Percentiles rank a stretch among this genome's conserved stretches.
Evolutionary conservation across 2,329 filamentous ascomycete genomes (phyloP).

Genomic region (Colletotrichum simmondsii): DNA sequence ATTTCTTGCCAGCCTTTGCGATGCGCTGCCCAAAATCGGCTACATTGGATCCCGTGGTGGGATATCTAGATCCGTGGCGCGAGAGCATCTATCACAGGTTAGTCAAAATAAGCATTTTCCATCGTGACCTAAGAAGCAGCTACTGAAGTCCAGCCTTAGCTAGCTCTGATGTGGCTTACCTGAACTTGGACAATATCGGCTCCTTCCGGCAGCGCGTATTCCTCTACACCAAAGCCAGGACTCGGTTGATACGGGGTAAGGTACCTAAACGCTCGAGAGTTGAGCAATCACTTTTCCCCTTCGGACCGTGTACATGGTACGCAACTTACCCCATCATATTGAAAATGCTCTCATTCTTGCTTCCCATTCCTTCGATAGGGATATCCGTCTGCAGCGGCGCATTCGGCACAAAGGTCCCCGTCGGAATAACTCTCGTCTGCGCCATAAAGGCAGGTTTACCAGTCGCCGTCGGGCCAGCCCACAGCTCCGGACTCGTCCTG

Average conservation of each 20-base stretch:
- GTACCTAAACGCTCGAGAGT: constrained; percentile 46
- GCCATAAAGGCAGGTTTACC: constrained; percentile 77
- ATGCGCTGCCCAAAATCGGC: constrained; percentile 67
- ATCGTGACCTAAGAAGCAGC: background rate
- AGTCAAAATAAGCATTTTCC: background rate
- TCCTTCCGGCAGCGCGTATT: constrained; percentile 74
- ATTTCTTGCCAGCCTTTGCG: constrained; percentile 60
- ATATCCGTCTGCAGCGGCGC: constrained; percentile 77
- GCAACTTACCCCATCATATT: constrained; percentile 68
- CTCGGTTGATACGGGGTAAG: constrained; percentile 77
- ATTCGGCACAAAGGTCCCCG: constrained; percentile 74
- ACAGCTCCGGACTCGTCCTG: constrained; percentile 69
- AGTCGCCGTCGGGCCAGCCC: constrained; percentile 75
- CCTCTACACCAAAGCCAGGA: constrained; percentile 79
- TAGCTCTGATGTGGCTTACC: constrained; percentile 38
- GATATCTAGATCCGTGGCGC: constrained; percentile 80
- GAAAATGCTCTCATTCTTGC: constrained; percentile 74
- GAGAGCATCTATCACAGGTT: constrained; percentile 70
- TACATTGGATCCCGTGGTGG: constrained; percentile 69
- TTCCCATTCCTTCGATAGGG: constrained; percentile 70
- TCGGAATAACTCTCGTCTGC: constrained; percentile 75
- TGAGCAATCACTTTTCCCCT: background rate
- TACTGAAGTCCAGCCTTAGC: background rate
- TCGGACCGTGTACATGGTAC: background rate
- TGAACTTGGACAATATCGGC: constrained; percentile 76